Evolutionary conservation across 768 basidiomycete species (phyloP).

Genomic region (Russula sp.): DNA sequence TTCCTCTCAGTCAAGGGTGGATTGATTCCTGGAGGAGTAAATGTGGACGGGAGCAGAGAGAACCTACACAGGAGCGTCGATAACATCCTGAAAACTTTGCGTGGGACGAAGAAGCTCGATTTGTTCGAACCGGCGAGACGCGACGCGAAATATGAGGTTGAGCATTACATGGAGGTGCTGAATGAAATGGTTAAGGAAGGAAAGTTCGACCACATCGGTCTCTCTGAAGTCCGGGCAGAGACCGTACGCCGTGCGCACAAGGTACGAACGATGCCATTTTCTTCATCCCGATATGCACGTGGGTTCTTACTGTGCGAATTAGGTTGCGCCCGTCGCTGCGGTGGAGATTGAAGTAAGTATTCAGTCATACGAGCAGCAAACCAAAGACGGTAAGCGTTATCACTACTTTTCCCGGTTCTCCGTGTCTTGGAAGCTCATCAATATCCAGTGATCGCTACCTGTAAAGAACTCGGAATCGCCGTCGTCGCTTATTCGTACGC

Average conservation of each 20-base stretch:
- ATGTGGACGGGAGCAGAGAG: slow-evolving; percentile 39
- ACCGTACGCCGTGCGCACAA: slow-evolving; percentile 46
- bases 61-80: slow-evolving; percentile 50
- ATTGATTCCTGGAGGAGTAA: not conserved
- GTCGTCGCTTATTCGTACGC: slow-evolving; percentile 59
- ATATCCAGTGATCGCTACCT: slow-evolving; percentile 48
- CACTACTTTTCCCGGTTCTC: not conserved
- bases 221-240: slow-evolving; percentile 52
- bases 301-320: not conserved
- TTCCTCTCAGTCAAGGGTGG: slow-evolving; percentile 51
- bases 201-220: slow-evolving; percentile 56
- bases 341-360: slow-evolving; percentile 69
- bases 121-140: slow-evolving; percentile 55
- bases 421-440: not conserved
- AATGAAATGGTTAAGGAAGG: slow-evolving; percentile 50
- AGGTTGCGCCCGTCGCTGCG: slow-evolving; percentile 40
- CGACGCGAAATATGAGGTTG: slow-evolving; percentile 45
- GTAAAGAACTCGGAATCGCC: slow-evolving; percentile 53
- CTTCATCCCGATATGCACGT: not conserved
- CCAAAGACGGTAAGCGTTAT: slow-evolving; percentile 41
- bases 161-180: slow-evolving; percentile 47
- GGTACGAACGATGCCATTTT: slow-evolving; percentile 38
- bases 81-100: slow-evolving; percentile 44
- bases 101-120: slow-evolving; percentile 55
- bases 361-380: slow-evolving; percentile 55